Conservation (phyloP, 1,284 basidiomycete species). For the Ustilago nuda region DNA sequence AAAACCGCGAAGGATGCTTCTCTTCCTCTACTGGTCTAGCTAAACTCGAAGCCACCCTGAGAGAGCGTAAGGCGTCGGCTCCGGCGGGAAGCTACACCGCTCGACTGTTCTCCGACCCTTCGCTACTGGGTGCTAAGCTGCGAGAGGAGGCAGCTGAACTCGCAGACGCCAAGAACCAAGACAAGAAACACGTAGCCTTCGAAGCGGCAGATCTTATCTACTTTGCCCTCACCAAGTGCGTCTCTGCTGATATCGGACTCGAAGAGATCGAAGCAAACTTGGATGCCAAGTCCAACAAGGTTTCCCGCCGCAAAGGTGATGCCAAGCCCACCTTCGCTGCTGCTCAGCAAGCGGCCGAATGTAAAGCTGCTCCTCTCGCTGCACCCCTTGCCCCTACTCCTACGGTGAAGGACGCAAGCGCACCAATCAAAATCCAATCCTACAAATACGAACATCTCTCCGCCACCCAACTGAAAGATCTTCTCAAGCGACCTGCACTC, state of each 20-base stretch:
- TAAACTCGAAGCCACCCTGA: conserved; percentile 84
- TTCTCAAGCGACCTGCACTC: conserved; percentile 90
- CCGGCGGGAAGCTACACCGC: conserved; percentile 93
- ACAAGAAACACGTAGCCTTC: conserved; percentile 82
- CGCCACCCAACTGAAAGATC: conserved; percentile 75
- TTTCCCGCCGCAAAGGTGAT: conserved; percentile 89
- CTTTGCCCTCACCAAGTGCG: conserved; percentile 89
- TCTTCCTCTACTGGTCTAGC: conserved; percentile 79
- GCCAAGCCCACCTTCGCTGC: conserved; percentile 87
- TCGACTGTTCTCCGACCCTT: conserved; percentile 84
- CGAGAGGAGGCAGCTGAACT: conserved; percentile 99
- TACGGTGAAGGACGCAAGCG: conserved; percentile 61
- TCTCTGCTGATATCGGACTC: conserved; percentile 84
- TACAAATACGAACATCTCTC: conserved; percentile 70
- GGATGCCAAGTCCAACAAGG: conserved; percentile 86
- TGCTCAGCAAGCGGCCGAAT: conserved; percentile 64
- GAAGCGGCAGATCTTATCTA: conserved; percentile 97
- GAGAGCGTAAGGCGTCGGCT: conserved; percentile 79
- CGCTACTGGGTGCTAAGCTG: conserved; percentile 88
- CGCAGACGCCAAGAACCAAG: conserved; percentile 82
- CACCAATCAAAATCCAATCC: conserved; percentile 71
- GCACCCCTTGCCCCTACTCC: conserved; percentile 28
- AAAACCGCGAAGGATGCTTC: conserved; percentile 78
- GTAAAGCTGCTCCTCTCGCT: conserved; percentile 43
- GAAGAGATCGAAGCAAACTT: conserved; percentile 87